Evolutionary conservation across 2,329 filamentous ascomycete genomes (phyloP).

Genomic region (Arachnomyces sp.): DNA sequence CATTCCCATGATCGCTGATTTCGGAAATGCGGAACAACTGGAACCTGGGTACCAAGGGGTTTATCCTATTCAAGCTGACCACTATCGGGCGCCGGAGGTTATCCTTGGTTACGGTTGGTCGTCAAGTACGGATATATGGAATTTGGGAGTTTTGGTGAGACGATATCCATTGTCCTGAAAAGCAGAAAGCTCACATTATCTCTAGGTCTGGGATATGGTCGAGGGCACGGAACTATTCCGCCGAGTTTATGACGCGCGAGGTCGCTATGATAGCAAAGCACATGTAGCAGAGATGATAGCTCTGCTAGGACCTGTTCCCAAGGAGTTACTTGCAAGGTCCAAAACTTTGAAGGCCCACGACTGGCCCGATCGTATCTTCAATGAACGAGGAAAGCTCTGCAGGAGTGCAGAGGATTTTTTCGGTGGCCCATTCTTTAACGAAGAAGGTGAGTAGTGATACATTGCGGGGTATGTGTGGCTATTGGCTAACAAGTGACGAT

Average conservation of each 20-base stretch:
- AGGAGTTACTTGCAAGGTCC: constrained; percentile 9
- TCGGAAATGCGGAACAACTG: constrained; percentile 17
- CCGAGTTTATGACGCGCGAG: background rate
- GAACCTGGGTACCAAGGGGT: constrained; percentile 29
- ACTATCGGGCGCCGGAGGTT: constrained; percentile 18
- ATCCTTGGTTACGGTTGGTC: constrained; percentile 21
- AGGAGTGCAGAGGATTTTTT: constrained; percentile 3
- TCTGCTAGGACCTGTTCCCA: constrained; percentile 1
- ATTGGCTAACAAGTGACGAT: constrained; percentile 1
- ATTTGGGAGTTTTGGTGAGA: constrained; percentile 30
- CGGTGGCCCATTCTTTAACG: constrained; percentile 6
- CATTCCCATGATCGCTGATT: constrained; percentile 17
- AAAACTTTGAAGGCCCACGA: constrained; percentile 8
- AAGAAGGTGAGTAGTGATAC: constrained; percentile 5
- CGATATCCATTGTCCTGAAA: constrained; percentile 17
- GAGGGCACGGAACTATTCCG: constrained; percentile 21
- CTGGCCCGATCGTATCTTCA: constrained; percentile 3
- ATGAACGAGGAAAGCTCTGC: constrained; percentile 4
- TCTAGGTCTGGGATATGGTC: constrained; percentile 6
- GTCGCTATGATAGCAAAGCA: constrained; percentile 2
- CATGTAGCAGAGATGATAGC: constrained; percentile 5
- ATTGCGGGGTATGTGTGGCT: no score
- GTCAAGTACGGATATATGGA: constrained; percentile 9
- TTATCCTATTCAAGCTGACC: constrained; percentile 23
- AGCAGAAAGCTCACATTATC: constrained; percentile 20